Evolutionary conservation across 805 yeast genomes (phyloP).

Genomic region (Hanseniaspora vineae): DNA sequence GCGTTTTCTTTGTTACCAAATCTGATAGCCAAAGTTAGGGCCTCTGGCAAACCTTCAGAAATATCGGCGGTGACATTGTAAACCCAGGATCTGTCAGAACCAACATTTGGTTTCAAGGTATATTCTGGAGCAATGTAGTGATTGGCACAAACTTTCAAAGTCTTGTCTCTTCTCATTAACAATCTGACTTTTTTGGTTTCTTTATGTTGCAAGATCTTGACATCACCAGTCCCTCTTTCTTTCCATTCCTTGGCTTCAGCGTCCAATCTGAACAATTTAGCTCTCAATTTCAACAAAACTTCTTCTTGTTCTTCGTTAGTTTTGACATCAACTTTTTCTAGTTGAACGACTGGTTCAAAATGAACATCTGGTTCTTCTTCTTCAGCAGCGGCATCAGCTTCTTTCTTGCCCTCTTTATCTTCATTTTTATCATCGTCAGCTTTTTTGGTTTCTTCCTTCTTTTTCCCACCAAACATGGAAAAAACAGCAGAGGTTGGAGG

Average conservation of each 20-base stretch:
- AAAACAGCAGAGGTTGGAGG: constrained; percentile 78
- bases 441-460: constrained; percentile 18
- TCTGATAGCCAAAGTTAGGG: constrained; percentile 92
- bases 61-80: constrained; percentile 89
- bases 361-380: constrained; percentile 56
- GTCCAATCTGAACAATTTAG: constrained; percentile 86
- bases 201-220: constrained; percentile 87
- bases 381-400: constrained; percentile 13
- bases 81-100: constrained; percentile 97
- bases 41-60: constrained; percentile 92
- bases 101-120: constrained; percentile 81
- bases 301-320: constrained; percentile 91
- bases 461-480: constrained; percentile 70
- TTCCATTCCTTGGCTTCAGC: constrained; percentile 89
- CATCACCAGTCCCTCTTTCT: constrained; percentile 99
- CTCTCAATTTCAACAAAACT: constrained; percentile 73
- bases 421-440: background rate
- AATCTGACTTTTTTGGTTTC: constrained; percentile 70
- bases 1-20: constrained; percentile 89
- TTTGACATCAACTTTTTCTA: constrained; percentile 92
- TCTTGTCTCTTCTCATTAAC: constrained; percentile 98
- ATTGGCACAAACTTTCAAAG: constrained; percentile 95
- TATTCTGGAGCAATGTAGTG: constrained; percentile 78
- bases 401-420: background rate
- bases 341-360: constrained; percentile 90